Conservation (phyloP, 1,284 basidiomycete genomes). For the Ceratobasidium theobromae region DNA sequence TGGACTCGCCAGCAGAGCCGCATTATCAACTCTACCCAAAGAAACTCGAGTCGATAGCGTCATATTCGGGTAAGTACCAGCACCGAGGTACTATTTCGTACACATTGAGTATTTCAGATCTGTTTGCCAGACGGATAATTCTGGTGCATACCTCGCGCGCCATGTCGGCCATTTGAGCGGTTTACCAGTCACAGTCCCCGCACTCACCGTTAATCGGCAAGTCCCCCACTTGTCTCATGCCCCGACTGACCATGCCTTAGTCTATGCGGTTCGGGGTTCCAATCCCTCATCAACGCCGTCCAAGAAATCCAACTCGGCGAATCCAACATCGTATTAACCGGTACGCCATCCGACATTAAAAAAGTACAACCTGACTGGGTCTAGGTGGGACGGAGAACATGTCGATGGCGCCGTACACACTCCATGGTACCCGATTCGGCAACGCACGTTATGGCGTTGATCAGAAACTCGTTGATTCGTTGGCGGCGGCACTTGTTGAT, state of each 20-base stretch:
- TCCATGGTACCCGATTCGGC: slow-evolving; percentile 44
- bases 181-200: slow-evolving; percentile 50
- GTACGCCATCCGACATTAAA: slow-evolving; percentile 35
- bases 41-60: slow-evolving; percentile 50
- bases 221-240: slow-evolving; percentile 12
- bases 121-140: slow-evolving; percentile 49
- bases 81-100: not conserved
- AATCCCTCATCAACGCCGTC: slow-evolving; percentile 52
- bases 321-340: slow-evolving; percentile 52
- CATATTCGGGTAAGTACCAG: slow-evolving; percentile 46
- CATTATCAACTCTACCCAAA: slow-evolving; percentile 49
- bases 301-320: slow-evolving; percentile 55
- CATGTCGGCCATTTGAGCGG: slow-evolving; percentile 56
- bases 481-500: slow-evolving; percentile 53
- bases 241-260: slow-evolving; percentile 34
- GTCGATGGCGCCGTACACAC: slow-evolving; percentile 51
- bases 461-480: slow-evolving; percentile 55
- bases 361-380: not conserved
- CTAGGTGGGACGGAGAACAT: slow-evolving; percentile 52
- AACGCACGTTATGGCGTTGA: slow-evolving; percentile 51
- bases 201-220: slow-evolving; percentile 53
- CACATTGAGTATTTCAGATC: slow-evolving; percentile 39
- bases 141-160: slow-evolving; percentile 53
- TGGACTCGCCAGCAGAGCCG: slow-evolving; percentile 52
- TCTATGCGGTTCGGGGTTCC: slow-evolving; percentile 56